phyloP scores from a whole-genome alignment of 352 stramenopile species.

The Phytophthora hybrid region DNA sequence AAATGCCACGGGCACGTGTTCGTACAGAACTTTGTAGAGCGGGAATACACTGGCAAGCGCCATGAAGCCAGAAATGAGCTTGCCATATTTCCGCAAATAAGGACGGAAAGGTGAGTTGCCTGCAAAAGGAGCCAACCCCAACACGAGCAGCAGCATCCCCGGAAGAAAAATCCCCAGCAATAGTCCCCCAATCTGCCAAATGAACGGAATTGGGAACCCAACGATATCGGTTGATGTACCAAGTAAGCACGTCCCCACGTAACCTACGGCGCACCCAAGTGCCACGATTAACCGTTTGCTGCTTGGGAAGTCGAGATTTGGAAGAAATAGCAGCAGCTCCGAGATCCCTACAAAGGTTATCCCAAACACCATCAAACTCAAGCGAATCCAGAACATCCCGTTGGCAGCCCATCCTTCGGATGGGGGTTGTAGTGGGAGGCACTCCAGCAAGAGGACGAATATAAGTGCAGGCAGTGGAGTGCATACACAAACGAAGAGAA shows the following conservation, averaged over 20 bases:
- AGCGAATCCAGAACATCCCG: background rate
- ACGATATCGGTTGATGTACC: background rate
- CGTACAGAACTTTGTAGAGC: slow-evolving; percentile 11
- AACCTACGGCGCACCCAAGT: background rate
- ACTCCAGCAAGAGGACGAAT: background rate
- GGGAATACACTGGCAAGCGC: slow-evolving; percentile 15
- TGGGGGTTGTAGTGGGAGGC: background rate
- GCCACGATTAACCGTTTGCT: background rate
- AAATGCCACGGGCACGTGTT: background rate
- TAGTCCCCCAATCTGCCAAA: slow-evolving; percentile 9
- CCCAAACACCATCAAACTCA: background rate
- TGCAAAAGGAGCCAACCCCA: slow-evolving; percentile 16
- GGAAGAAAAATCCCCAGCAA: slow-evolving; percentile 16
- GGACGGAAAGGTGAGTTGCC: slow-evolving; percentile 1
- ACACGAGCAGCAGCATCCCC: slow-evolving; percentile 3
- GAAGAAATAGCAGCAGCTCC: background rate
- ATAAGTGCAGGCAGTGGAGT: background rate
- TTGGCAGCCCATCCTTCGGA: background rate
- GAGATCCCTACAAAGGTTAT: background rate
- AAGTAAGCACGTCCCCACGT: background rate
- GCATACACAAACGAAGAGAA: background rate
- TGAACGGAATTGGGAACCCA: background rate
- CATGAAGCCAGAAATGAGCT: slow-evolving; percentile 21
- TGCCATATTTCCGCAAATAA: slow-evolving; percentile 8
- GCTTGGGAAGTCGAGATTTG: background rate